A percentile compares a stretch with the other conserved stretches of the same genome.
phyloP scores from a whole-genome alignment of 305 asterid species.

The Withania somnifera region DNA sequence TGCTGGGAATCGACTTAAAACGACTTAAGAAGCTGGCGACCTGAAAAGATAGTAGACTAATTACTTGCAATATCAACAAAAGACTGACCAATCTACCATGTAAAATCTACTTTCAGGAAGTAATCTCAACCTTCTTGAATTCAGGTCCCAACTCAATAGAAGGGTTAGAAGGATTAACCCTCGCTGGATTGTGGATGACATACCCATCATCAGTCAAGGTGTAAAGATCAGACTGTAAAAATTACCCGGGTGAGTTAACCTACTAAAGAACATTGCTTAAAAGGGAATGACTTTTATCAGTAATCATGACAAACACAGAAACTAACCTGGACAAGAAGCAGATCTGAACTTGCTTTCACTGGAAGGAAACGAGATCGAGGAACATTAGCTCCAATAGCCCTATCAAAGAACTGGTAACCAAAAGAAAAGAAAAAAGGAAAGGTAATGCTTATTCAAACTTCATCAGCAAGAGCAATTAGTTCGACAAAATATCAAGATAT shows the following conservation, averaged over 20 bases:
- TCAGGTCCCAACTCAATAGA: slow-evolving; percentile 80
- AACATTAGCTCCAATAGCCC: slow-evolving; percentile 68
- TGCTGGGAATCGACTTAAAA: slow-evolving; percentile 52
- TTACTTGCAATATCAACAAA: slow-evolving; percentile 5
- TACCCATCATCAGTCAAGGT: slow-evolving; percentile 51
- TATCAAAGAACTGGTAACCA: slow-evolving; percentile 47
- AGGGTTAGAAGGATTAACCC: slow-evolving; percentile 65
- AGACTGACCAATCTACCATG: neutral
- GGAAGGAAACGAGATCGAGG: slow-evolving; percentile 89
- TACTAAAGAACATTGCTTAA: slow-evolving; percentile 1
- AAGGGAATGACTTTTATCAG: neutral
- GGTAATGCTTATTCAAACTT: neutral
- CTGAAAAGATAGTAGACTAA: slow-evolving; percentile 15
- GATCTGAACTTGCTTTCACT: slow-evolving; percentile 71
- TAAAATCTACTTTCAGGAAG: neutral
- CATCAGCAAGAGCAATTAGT: neutral
- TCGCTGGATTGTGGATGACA: slow-evolving; percentile 54
- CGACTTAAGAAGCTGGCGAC: slow-evolving; percentile 63
- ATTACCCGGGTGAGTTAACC: neutral
- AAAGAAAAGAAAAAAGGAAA: neutral
- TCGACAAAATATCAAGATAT: neutral
- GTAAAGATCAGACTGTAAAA: slow-evolving; percentile 69
- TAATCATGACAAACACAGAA: neutral
- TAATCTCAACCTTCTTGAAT: slow-evolving; percentile 59
- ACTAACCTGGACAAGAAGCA: slow-evolving; percentile 75